Evolutionary conservation across 768 basidiomycete species (phyloP).

Genomic region (Mycena metata): DNA sequence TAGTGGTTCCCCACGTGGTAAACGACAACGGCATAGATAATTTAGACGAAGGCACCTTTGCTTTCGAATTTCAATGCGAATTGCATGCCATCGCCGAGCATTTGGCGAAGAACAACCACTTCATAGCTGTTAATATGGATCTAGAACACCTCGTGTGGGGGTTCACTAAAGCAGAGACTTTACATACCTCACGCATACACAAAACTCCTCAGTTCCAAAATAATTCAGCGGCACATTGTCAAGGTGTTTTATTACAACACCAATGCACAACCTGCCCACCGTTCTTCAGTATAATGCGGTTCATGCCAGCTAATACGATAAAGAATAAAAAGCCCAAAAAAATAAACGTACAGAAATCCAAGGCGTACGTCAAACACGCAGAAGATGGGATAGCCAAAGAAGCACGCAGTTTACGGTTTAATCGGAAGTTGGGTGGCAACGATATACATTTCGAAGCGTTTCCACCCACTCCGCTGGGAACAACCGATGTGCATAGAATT

Average conservation of each 20-base stretch:
- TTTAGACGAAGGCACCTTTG: not conserved
- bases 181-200: not conserved
- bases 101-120: not conserved
- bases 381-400: too few species aligned
- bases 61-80: not conserved
- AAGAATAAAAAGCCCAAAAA: too few species aligned
- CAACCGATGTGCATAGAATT: not conserved
- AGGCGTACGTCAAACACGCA: too few species aligned
- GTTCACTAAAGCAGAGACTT: not conserved
- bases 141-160: not conserved
- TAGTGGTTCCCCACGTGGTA: not conserved
- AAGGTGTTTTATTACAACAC: too few species aligned
- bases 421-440: too few species aligned
- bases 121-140: not conserved
- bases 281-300: too few species aligned
- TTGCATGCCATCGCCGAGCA: not conserved
- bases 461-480: not conserved
- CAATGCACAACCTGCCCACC: too few species aligned
- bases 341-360: too few species aligned
- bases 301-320: too few species aligned
- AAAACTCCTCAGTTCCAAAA: too few species aligned
- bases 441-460: not conserved
- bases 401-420: too few species aligned
- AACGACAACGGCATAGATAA: not conserved
- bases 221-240: too few species aligned